Evolutionary conservation across 2,329 filamentous ascomycete genomes (phyloP), one percentile per base, ranked within the genome.

Genomic region (Calonectria pseudoturangicola): DNA sequence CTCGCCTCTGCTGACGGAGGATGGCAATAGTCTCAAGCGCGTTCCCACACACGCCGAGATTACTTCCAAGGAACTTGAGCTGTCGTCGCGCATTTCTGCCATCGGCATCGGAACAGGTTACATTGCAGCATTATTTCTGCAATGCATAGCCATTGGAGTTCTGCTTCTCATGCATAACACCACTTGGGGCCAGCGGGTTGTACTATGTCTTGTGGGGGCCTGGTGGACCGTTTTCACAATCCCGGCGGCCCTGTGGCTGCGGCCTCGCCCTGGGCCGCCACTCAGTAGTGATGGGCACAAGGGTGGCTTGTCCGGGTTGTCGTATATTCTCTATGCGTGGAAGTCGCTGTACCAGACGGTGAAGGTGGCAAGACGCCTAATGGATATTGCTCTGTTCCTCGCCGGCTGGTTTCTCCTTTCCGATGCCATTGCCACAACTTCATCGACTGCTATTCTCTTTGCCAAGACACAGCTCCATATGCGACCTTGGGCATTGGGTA

Each of bases 221-320:
- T 99, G 97, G 97, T 99, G 97, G 97, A 92, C 96, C 54, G 72
- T 94, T 41, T 98, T 99, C 82, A 97, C 95, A 4, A 92, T 98
- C 68, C 97, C 97, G 0, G 92, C 95, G 0, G 95, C 94, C 2
- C 84, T 97, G 78, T 98, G 95, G 93, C 88, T 99, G 36, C 92
- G 96, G 48, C 92, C 96, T 4, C 91, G 97, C 65, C 97, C 97
- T 1, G 97, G 97, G 0, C 97, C 97, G 33, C 95, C 96, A 0
- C 85, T 98, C 10, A 88, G 89, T 2, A 81, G 84, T 28, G 79
- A 83, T 15, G 84, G 80, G n/a, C 77, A 82, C 33, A 83, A 78
- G 47, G 86, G 87, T 4, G 75, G 80, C 18, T 71, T 81, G 54
- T 76, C 83, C 2, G 94, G 93, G 87, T 73, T 93, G 27, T 90